Conservation (phyloP, 1,284 basidiomycete genomes). For the Boletus semigastroideus region DNA sequence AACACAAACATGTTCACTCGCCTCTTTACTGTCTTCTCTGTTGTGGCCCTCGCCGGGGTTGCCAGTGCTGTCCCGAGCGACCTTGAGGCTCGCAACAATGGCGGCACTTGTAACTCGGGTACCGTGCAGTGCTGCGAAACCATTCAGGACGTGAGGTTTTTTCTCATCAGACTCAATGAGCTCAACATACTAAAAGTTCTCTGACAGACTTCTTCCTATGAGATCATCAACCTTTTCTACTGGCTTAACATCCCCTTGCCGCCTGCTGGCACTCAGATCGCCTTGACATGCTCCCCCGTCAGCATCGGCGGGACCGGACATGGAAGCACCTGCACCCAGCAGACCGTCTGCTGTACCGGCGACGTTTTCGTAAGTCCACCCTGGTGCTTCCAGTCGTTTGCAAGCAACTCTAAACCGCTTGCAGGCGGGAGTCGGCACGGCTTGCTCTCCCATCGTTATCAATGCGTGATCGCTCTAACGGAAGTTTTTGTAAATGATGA, state of each 20-base stretch:
- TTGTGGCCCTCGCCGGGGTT: slow-evolving; percentile 8
- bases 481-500: too few species aligned
- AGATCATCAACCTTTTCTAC: neutral
- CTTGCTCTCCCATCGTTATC: slow-evolving; percentile 15
- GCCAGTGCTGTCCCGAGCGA: slow-evolving; percentile 8
- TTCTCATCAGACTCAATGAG: neutral
- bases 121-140: slow-evolving; percentile 15
- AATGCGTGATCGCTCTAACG: neutral
- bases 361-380: slow-evolving; percentile 14
- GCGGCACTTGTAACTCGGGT: slow-evolving; percentile 7
- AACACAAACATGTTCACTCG: slow-evolving; percentile 15
- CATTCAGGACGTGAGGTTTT: slow-evolving; percentile 2
- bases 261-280: slow-evolving; percentile 1
- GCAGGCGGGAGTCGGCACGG: slow-evolving; percentile 12
- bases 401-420: neutral
- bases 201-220: neutral
- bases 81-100: slow-evolving; percentile 7
- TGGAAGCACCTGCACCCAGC: slow-evolving; percentile 5
- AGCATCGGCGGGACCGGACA: neutral
- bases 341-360: slow-evolving; percentile 20
- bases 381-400: too few species aligned
- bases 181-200: neutral
- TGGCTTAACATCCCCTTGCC: neutral
- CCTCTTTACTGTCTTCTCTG: slow-evolving; percentile 6
- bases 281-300: slow-evolving; percentile 13